phyloP scores from a whole-genome alignment of 192 early-diverging fungal species.

The Allomyces macrogynus region DNA sequence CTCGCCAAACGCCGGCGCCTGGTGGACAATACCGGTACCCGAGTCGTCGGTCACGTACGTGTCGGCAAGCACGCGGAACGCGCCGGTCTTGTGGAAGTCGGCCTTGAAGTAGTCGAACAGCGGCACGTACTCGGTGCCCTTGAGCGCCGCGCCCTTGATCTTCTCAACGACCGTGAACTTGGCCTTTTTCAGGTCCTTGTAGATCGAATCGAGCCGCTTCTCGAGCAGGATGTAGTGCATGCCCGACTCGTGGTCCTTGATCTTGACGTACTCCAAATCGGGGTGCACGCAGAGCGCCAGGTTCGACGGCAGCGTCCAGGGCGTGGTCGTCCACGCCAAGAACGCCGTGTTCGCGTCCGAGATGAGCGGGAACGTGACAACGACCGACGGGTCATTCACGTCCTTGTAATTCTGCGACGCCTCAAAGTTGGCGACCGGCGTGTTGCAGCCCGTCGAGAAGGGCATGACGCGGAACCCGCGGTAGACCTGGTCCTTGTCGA shows the following conservation, averaged over 20 bases:
- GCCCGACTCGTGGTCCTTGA: slow-evolving; percentile 68
- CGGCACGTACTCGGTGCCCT: slow-evolving; percentile 75
- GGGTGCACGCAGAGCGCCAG: slow-evolving; percentile 85
- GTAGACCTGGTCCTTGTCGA: slow-evolving; percentile 86
- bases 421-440: slow-evolving; percentile 94
- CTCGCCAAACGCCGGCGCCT: slow-evolving; percentile 93
- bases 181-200: slow-evolving; percentile 90
- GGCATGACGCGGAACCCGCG: slow-evolving; percentile 88
- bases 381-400: slow-evolving; percentile 82
- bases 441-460: slow-evolving; percentile 77
- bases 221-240: slow-evolving; percentile 67
- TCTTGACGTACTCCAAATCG: slow-evolving; percentile 87
- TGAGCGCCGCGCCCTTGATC: slow-evolving; percentile 54
- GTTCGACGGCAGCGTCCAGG: slow-evolving; percentile 95
- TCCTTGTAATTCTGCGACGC: slow-evolving; percentile 94
- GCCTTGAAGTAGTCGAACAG: slow-evolving; percentile 65
- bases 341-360: slow-evolving; percentile 54
- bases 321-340: slow-evolving; percentile 96
- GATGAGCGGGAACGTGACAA: slow-evolving; percentile 81
- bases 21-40: slow-evolving; percentile 97
- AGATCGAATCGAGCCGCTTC: slow-evolving; percentile 61
- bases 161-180: slow-evolving; percentile 67
- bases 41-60: slow-evolving; percentile 75
- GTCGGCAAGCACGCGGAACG: slow-evolving; percentile 74
- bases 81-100: slow-evolving; percentile 43